Conservation (phyloP, 139 green algal species). For the Eudorina sp. region DNA sequence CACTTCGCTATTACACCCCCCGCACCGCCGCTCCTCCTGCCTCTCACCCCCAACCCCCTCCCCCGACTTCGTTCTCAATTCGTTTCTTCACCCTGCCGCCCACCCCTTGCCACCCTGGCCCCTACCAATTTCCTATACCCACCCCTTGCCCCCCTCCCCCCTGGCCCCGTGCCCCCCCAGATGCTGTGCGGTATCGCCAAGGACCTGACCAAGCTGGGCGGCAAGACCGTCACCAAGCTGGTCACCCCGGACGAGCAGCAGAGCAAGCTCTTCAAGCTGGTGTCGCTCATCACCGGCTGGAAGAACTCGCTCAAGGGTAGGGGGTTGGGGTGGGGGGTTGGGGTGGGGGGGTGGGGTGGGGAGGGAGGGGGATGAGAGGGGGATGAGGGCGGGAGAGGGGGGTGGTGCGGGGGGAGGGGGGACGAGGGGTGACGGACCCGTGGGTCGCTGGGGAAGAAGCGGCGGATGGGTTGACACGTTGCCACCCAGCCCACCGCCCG, state of each 20-base stretch:
- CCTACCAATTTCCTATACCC: no score
- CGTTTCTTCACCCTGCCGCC: no score
- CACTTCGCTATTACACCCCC: no score
- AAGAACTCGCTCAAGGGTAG: conserved; percentile 86
- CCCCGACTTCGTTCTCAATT: no score
- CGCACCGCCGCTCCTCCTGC: no score
- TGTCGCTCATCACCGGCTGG: conserved; percentile 87
- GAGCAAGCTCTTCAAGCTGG: conserved; percentile 84
- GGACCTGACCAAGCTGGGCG: conserved; percentile 91
- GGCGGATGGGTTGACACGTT: not conserved
- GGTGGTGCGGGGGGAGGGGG: no score
- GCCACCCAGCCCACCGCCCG: not conserved
- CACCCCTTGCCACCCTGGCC: no score
- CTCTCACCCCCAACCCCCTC: no score
- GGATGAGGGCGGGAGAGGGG: no score
- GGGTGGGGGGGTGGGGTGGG: not conserved
- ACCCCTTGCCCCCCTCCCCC: not conserved
- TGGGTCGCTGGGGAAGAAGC: not conserved
- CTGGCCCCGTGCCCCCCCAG: conserved; percentile 55
- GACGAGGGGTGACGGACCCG: not conserved
- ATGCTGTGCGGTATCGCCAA: conserved; percentile 89
- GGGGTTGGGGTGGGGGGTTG: not conserved
- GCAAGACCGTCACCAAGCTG: conserved; percentile 87
- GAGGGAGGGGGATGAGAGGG: not conserved
- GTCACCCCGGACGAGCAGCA: conserved; percentile 90